Percentiles rank a stretch among this genome's conserved stretches.
phyloP scores from a whole-genome alignment of 2,329 filamentous ascomycete genomes.

The Lecanosticta acicola region DNA sequence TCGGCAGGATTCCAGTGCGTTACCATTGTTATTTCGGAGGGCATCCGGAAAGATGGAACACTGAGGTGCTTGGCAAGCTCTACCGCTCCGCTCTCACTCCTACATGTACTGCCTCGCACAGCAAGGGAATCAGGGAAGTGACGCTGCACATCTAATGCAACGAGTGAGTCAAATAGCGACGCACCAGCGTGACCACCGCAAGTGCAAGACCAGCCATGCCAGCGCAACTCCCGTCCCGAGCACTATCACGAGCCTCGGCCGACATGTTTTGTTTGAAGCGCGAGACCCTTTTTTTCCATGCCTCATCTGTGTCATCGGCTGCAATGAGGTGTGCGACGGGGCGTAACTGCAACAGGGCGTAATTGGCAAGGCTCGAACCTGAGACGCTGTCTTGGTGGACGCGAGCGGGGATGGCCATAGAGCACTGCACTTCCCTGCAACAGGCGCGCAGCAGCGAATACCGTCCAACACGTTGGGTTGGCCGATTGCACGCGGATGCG shows the following conservation, averaged over 20 bases:
- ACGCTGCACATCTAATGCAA: background rate
- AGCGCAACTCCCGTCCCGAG: background rate
- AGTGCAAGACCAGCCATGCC: conserved; percentile 6
- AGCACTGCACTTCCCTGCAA: background rate
- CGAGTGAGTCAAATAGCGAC: background rate
- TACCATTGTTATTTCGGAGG: background rate
- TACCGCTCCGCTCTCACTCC: background rate
- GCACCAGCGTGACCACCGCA: too few species aligned
- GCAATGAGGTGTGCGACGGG: background rate
- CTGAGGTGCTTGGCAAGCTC: background rate
- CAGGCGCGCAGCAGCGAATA: background rate
- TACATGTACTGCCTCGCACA: too few species aligned
- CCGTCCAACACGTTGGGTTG: background rate
- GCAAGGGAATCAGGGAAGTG: too few species aligned
- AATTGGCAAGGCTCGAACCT: conserved; percentile 1
- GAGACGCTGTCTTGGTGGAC: background rate
- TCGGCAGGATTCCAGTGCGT: background rate
- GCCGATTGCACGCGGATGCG: background rate
- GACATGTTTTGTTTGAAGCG: background rate
- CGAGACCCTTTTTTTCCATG: background rate
- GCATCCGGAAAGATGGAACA: background rate
- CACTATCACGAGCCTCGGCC: conserved; percentile 6
- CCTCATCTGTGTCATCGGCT: background rate
- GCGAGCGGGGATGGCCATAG: conserved; percentile 1
- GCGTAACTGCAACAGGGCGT: background rate